Percentiles rank a stretch among this genome's conserved stretches.
These are phyloP conservation scores for Aquanectria penicillioides DNA, from an alignment of 2,329 filamentous ascomycete species.

Conservation along the genomic window DNA sequence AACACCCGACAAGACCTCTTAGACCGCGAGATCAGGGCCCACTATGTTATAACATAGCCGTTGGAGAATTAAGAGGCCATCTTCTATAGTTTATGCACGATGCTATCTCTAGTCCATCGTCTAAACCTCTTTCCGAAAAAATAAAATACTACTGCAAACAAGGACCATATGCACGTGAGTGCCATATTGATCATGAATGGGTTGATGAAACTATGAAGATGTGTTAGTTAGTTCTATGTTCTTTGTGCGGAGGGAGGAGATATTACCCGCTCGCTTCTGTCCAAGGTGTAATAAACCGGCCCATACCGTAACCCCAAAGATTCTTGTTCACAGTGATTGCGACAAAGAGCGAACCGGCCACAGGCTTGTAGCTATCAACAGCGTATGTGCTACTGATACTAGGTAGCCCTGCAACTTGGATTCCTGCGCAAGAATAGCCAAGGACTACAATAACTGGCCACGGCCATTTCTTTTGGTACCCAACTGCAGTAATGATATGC, in stretches of 20 bases:
- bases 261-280: conserved; percentile 15
- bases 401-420: conserved; percentile 59
- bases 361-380: conserved; percentile 72
- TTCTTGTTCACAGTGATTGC: conserved; percentile 27
- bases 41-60: no score
- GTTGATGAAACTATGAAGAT: neutral
- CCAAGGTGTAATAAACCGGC: conserved; percentile 21
- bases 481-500: conserved; percentile 55
- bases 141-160: conserved; percentile 10
- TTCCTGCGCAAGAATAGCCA: conserved; percentile 52
- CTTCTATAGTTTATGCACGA: conserved; percentile 3
- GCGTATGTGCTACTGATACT: conserved; percentile 68
- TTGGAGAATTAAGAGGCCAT: no score
- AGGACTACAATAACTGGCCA: conserved; percentile 60
- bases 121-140: conserved; percentile 18
- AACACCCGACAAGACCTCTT: no score
- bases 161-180: conserved; percentile 5
- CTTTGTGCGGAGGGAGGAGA: neutral
- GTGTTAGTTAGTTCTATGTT: no score
- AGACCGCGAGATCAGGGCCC: no score
- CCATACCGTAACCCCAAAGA: conserved; percentile 25
- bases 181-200: conserved; percentile 18
- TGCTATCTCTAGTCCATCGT: conserved; percentile 13
- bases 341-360: conserved; percentile 55
- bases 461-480: conserved; percentile 58